phyloP scores from a whole-genome alignment of 2,329 filamentous ascomycete genomes.

The Aspergillus aculeatinus region DNA sequence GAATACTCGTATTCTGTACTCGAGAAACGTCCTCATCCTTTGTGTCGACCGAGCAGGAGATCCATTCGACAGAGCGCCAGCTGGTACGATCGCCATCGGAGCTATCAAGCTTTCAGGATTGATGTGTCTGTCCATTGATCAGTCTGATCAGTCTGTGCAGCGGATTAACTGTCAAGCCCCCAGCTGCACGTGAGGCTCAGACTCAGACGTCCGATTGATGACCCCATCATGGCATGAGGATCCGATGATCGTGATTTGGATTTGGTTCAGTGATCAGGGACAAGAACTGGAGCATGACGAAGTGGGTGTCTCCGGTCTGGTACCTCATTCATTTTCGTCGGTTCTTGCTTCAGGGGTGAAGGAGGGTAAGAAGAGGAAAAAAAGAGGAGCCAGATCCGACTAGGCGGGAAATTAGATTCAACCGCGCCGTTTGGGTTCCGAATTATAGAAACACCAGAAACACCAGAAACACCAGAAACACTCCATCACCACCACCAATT shows the following conservation, averaged over 20 bases:
- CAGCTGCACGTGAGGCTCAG: neutral
- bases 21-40: no score
- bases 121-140: neutral
- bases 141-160: neutral
- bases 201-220: neutral
- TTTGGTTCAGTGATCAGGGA: neutral
- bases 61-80: neutral
- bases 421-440: neutral
- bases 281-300: neutral
- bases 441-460: neutral
- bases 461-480: neutral
- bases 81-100: neutral
- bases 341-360: neutral
- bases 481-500: neutral
- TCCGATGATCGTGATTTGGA: neutral
- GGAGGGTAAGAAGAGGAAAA: neutral
- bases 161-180: neutral
- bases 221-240: neutral
- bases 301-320: neutral
- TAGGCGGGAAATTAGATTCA: neutral
- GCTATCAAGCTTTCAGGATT: neutral
- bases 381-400: neutral
- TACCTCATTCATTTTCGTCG: neutral
- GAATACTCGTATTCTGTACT: no score
- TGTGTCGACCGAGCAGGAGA: no score